A percentile compares a stretch with the other conserved stretches of the same genome.
Evolutionary conservation across 352 stramenopile species (phyloP).

Genomic region (Phytophthora rubi): DNA sequence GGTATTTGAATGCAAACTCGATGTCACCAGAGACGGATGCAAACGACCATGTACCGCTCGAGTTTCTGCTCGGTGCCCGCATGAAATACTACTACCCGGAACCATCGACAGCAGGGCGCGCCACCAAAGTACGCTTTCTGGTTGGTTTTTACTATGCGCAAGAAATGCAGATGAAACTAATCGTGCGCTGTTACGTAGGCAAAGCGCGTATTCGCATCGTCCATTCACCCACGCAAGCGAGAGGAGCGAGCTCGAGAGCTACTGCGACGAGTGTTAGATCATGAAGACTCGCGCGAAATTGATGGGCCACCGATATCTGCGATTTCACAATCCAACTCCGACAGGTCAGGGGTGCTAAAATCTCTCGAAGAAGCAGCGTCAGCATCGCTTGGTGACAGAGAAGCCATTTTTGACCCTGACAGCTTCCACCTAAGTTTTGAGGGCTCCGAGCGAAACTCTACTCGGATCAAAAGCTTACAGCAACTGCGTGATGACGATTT

Average conservation of each 20-base stretch:
- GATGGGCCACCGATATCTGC: neutral
- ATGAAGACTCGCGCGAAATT: constrained; percentile 5
- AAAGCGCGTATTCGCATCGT: constrained; percentile 23
- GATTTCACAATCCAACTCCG: neutral
- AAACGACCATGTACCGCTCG: constrained; percentile 68
- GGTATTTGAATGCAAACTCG: neutral
- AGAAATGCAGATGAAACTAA: neutral
- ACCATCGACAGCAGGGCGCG: neutral
- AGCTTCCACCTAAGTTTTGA: constrained; percentile 26
- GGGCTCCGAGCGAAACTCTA: constrained; percentile 6
- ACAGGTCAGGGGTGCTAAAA: constrained; percentile 13
- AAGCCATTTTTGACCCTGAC: constrained; percentile 19
- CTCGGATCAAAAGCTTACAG: constrained; percentile 13
- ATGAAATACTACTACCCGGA: constrained; percentile 46
- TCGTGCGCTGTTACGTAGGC: neutral
- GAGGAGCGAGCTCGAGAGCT: constrained; percentile 49
- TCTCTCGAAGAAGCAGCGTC: constrained; percentile 11
- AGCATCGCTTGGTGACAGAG: constrained; percentile 7
- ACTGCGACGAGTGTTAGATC: constrained; percentile 39
- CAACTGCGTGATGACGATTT: constrained; percentile 16
- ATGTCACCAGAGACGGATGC: constrained; percentile 33
- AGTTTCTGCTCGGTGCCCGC: constrained; percentile 66
- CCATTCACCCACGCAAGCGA: constrained; percentile 36
- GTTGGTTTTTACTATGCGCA: neutral
- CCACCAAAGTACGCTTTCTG: constrained; percentile 7